phyloP scores from a whole-genome alignment of 306 rosid genomes.

The Malus sylvestris region DNA sequence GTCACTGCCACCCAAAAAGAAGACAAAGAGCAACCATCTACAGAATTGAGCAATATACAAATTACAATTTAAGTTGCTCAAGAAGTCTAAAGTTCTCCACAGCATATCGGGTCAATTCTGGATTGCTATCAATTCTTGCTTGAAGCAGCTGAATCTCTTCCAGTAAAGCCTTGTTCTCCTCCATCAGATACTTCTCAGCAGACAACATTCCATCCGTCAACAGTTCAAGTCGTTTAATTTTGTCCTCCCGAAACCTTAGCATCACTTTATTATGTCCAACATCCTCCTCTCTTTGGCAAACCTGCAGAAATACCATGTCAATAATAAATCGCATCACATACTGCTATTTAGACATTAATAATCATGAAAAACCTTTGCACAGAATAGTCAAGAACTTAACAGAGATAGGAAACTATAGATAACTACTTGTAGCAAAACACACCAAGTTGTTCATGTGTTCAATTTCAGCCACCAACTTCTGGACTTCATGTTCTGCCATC shows the following conservation, averaged over 20 bases:
- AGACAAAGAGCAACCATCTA: slow-evolving; percentile 9
- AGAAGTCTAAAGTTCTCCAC: slow-evolving; percentile 59
- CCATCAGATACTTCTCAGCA: slow-evolving; percentile 58
- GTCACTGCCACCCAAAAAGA: slow-evolving; percentile 18
- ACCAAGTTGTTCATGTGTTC: slow-evolving; percentile 55
- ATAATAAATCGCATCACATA: slow-evolving; percentile 22
- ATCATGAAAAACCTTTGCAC: not conserved
- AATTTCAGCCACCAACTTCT: slow-evolving; percentile 54
- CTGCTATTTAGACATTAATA: slow-evolving; percentile 2
- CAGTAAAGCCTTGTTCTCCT: slow-evolving; percentile 62
- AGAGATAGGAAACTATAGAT: not conserved
- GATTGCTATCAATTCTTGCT: slow-evolving; percentile 40
- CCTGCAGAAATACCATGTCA: slow-evolving; percentile 43
- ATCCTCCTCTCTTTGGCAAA: slow-evolving; percentile 61
- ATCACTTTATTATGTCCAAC: slow-evolving; percentile 36
- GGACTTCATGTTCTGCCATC: slow-evolving; percentile 50
- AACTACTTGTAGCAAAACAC: slow-evolving; percentile 16
- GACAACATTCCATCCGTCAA: slow-evolving; percentile 57
- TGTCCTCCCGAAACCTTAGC: slow-evolving; percentile 58
- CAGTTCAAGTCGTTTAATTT: slow-evolving; percentile 67
- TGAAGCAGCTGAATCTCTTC: slow-evolving; percentile 61
- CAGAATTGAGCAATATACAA: slow-evolving; percentile 12
- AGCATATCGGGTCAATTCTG: slow-evolving; percentile 46
- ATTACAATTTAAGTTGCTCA: slow-evolving; percentile 59
- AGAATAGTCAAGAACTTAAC: not conserved